phyloP scores from a whole-genome alignment of 2,329 filamentous ascomycete species.

The Scedosporium apiospermum region DNA sequence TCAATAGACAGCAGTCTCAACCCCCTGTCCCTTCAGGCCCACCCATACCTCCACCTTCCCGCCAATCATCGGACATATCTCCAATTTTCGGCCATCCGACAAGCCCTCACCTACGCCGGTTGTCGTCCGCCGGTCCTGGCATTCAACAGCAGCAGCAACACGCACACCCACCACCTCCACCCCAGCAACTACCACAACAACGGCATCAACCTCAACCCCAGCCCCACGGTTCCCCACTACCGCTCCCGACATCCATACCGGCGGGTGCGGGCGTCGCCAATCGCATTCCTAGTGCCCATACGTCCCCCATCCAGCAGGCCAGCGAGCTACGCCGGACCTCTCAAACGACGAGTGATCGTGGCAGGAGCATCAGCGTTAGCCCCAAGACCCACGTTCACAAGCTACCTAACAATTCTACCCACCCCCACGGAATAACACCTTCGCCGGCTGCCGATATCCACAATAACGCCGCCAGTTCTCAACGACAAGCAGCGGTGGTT shows the following conservation, averaged over 20 bases:
- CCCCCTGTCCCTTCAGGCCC: background rate
- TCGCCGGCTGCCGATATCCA: background rate
- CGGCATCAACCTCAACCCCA: slow-evolving; percentile 25
- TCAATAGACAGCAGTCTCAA: slow-evolving; percentile 7
- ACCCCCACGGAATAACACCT: background rate
- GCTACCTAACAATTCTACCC: slow-evolving; percentile 33
- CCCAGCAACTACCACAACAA: slow-evolving; percentile 16
- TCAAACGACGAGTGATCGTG: slow-evolving; percentile 52
- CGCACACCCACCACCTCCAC: slow-evolving; percentile 23
- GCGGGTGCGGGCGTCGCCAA: slow-evolving; percentile 17
- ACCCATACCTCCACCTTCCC: background rate
- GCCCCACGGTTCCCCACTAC: slow-evolving; percentile 20
- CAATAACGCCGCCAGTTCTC: slow-evolving; percentile 2
- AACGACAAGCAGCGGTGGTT: background rate
- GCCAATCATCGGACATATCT: slow-evolving; percentile 7
- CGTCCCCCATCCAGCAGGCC: slow-evolving; percentile 32
- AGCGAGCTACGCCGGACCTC: slow-evolving; percentile 37
- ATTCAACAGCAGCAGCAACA: slow-evolving; percentile 9
- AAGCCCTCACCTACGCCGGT: slow-evolving; percentile 51
- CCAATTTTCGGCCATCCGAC: slow-evolving; percentile 25
- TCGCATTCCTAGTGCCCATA: slow-evolving; percentile 32
- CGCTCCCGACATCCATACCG: slow-evolving; percentile 1
- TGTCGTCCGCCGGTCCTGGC: slow-evolving; percentile 20
- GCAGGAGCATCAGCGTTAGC: slow-evolving; percentile 65
- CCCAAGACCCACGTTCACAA: slow-evolving; percentile 61